These are phyloP conservation scores for Trifolium repens DNA, from an alignment of 306 rosid species.

Conservation along the genomic window DNA sequence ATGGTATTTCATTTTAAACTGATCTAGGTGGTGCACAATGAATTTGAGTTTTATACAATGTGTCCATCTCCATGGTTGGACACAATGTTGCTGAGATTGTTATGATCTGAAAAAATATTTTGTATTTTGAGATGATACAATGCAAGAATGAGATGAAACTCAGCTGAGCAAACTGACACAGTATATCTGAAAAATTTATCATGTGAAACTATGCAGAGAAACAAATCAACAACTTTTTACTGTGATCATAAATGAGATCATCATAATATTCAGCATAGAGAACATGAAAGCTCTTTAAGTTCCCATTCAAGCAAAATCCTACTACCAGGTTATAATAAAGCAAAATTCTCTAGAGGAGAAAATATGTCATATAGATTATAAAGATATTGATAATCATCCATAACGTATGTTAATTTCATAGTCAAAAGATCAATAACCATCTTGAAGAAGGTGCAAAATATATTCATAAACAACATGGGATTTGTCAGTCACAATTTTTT, in stretches of 20 bases:
- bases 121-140: neutral
- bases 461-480: slow-evolving; percentile 23
- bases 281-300: neutral
- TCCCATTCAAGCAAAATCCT: neutral
- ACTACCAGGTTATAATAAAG: neutral
- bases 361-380: neutral
- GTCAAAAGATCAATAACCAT: neutral
- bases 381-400: neutral
- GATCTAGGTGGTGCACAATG: neutral
- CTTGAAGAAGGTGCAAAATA: slow-evolving; percentile 2
- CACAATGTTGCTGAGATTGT: neutral
- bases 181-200: slow-evolving; percentile 2
- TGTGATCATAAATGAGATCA: neutral
- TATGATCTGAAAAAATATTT: neutral
- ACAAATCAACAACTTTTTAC: neutral
- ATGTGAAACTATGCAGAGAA: slow-evolving; percentile 17
- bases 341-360: neutral
- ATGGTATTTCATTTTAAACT: neutral
- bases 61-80: too few species aligned
- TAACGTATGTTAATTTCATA: neutral
- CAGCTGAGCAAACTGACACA: neutral
- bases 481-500: neutral
- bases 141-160: neutral
- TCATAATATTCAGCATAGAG: neutral
- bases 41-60: too few species aligned